These are phyloP conservation scores for Domatiomyces catenatus DNA, from an alignment of 2,329 filamentous ascomycete genomes.

Conservation along the genomic window DNA sequence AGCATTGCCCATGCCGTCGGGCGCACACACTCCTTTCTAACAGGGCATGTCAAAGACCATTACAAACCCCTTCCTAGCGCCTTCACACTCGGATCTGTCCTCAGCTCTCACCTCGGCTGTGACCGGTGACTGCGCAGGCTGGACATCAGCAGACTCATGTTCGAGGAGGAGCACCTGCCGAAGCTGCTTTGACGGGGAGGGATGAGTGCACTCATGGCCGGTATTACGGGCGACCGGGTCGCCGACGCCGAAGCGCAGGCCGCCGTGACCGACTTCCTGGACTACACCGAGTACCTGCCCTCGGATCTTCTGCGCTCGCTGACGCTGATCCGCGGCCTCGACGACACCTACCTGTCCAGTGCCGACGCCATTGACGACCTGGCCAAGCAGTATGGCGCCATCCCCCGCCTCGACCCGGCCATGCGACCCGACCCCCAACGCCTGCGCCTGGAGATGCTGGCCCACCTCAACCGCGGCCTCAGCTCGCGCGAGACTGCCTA, in stretches of 20 bases:
- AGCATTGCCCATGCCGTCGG: too few relatives aligned
- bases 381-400: slow-evolving; percentile 29
- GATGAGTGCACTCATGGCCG: slow-evolving; percentile 21
- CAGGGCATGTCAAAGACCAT: neutral
- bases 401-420: slow-evolving; percentile 35
- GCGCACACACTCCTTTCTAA: neutral
- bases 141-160: neutral
- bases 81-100: too few relatives aligned
- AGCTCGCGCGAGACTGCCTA: slow-evolving; percentile 40
- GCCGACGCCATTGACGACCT: slow-evolving; percentile 28
- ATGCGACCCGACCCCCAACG: slow-evolving; percentile 36
- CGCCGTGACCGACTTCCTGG: slow-evolving; percentile 51
- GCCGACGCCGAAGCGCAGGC: slow-evolving; percentile 50
- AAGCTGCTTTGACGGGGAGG: neutral
- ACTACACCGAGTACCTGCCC: slow-evolving; percentile 55
- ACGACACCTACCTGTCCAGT: slow-evolving; percentile 30
- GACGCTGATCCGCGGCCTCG: slow-evolving; percentile 40
- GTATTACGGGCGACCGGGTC: slow-evolving; percentile 28
- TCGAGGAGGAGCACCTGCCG: slow-evolving; percentile 11
- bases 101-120: too few relatives aligned
- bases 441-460: slow-evolving; percentile 42
- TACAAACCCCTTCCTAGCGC: too few relatives aligned
- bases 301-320: slow-evolving; percentile 49
- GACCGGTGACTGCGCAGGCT: too few relatives aligned
- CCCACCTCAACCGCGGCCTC: slow-evolving; percentile 38